Conservation (phyloP, 2,329 filamentous ascomycete species). For the Fusarium annulatum region DNA sequence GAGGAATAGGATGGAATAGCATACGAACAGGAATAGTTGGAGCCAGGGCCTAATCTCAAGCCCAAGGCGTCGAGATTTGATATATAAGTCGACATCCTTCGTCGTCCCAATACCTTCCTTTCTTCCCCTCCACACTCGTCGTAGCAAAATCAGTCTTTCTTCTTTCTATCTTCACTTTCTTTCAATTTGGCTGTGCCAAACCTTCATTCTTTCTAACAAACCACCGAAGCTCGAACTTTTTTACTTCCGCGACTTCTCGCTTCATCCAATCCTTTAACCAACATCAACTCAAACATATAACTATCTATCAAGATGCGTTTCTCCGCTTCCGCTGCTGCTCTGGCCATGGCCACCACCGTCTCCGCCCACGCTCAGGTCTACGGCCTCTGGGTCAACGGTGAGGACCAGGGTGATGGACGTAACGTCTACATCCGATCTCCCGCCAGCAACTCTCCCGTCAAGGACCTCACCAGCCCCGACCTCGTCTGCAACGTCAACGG, state of each 20-base stretch:
- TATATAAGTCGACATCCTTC: constrained; percentile 39
- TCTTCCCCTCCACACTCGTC: constrained; percentile 39
- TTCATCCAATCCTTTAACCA: constrained; percentile 41
- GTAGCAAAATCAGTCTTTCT: constrained; percentile 38
- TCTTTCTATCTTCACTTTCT: constrained; percentile 42
- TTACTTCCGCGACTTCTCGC: constrained; percentile 24
- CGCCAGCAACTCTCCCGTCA: constrained; percentile 56
- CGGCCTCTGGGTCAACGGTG: constrained; percentile 60
- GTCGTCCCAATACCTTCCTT: background rate
- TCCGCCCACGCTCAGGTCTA: constrained; percentile 60
- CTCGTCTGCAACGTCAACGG: constrained; percentile 60
- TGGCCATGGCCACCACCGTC: constrained; percentile 53
- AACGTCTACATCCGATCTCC: constrained; percentile 58
- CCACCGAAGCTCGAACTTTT: constrained; percentile 32
- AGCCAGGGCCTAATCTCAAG: background rate
- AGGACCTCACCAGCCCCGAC: constrained; percentile 56
- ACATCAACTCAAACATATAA: background rate
- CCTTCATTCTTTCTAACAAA: constrained; percentile 42
- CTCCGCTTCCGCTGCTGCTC: constrained; percentile 45
- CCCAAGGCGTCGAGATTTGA: background rate
- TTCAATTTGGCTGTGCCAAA: constrained; percentile 47
- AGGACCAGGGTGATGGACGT: constrained; percentile 56
- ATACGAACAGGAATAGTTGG: background rate
- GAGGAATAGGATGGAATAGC: background rate
- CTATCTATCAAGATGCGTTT: constrained; percentile 51